Evolutionary conservation across 345 rosid species (phyloP).

Genomic region (Orychophragmus violaceus): DNA sequence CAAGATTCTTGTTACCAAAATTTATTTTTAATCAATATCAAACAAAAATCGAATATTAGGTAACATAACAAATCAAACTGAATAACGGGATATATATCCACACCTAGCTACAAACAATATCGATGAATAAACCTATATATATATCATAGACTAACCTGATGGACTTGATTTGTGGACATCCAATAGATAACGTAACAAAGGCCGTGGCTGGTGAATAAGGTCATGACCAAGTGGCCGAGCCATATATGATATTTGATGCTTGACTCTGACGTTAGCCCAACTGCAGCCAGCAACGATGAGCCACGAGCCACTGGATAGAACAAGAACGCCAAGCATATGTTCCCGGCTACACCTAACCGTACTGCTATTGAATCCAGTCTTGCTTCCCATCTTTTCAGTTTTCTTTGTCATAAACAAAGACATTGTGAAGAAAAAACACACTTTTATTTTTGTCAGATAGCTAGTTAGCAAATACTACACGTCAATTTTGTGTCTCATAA

Average conservation of each 20-base stretch:
- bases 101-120: too few relatives aligned
- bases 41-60: background rate
- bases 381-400: slow-evolving; percentile 49
- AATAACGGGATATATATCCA: too few relatives aligned
- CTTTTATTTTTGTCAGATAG: background rate
- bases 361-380: slow-evolving; percentile 35
- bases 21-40: too few relatives aligned
- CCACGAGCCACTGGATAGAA: slow-evolving; percentile 85
- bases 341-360: slow-evolving; percentile 53
- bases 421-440: background rate
- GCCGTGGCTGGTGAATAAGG: slow-evolving; percentile 59
- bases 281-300: slow-evolving; percentile 56
- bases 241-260: slow-evolving; percentile 92
- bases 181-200: slow-evolving; percentile 46
- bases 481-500: background rate
- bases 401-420: background rate
- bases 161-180: slow-evolving; percentile 29
- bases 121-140: background rate
- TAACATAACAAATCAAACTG: background rate
- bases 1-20: background rate
- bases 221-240: slow-evolving; percentile 72
- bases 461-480: background rate
- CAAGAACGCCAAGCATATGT: slow-evolving; percentile 51
- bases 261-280: slow-evolving; percentile 74
- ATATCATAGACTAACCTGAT: slow-evolving; percentile 34